These are phyloP conservation scores for Arthrobotrys sinensis DNA, from an alignment of 2,329 filamentous ascomycete species.

Conservation along the genomic window DNA sequence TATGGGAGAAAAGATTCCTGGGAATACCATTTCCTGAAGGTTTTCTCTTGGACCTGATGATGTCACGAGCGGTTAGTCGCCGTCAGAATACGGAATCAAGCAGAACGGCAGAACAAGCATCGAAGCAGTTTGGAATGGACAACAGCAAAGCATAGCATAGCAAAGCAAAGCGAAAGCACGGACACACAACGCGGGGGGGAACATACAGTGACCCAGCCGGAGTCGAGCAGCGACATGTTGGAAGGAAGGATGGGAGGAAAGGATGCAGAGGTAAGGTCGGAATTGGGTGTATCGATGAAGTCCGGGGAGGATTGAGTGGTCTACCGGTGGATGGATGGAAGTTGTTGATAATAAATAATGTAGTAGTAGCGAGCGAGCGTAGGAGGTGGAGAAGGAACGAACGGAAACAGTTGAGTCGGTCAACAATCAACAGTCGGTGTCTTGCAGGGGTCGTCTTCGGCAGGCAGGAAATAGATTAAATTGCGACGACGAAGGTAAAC, in stretches of 20 bases:
- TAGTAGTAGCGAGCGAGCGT: slow-evolving; percentile 50
- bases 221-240: slow-evolving; percentile 55
- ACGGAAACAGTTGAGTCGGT: slow-evolving; percentile 10
- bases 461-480: slow-evolving; percentile 21
- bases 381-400: slow-evolving; percentile 17
- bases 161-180: slow-evolving; percentile 7
- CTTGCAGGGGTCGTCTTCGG: neutral
- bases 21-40: slow-evolving; percentile 94
- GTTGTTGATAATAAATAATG: neutral
- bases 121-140: neutral
- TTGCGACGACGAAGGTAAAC: slow-evolving; percentile 15
- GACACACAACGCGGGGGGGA: slow-evolving; percentile 35
- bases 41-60: slow-evolving; percentile 88
- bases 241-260: neutral
- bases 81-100: slow-evolving; percentile 29
- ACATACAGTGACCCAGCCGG: slow-evolving; percentile 54
- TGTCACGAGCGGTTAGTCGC: slow-evolving; percentile 76
- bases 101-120: neutral
- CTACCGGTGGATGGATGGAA: neutral
- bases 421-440: slow-evolving; percentile 10
- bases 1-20: neutral
- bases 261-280: neutral
- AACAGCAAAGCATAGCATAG: neutral
- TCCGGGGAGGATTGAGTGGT: neutral
- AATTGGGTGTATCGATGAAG: neutral